A percentile compares a stretch with the other conserved stretches of the same genome.
These are phyloP conservation scores for Clavispora asparagi DNA, from an alignment of 805 yeast species.

Conservation along the genomic window DNA sequence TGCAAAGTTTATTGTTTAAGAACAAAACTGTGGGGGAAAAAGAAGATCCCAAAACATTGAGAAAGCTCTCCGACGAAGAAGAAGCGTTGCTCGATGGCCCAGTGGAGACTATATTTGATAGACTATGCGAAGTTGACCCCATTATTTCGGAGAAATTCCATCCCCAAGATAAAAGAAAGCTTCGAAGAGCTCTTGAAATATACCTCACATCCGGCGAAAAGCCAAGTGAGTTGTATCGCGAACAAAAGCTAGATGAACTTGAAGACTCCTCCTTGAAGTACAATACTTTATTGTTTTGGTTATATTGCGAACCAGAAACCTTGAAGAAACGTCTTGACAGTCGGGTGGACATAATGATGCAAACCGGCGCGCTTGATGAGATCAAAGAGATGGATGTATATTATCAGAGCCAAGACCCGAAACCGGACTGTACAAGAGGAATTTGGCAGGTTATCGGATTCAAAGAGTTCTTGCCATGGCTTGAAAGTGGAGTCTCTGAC, in stretches of 20 bases:
- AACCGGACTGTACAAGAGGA: slow-evolving; percentile 62
- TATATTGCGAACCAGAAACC: slow-evolving; percentile 57
- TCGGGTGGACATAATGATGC: slow-evolving; percentile 82
- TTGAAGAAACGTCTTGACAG: slow-evolving; percentile 62
- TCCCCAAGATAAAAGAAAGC: slow-evolving; percentile 80
- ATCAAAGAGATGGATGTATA: slow-evolving; percentile 51
- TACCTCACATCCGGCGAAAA: slow-evolving; percentile 58
- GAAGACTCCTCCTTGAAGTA: slow-evolving; percentile 48
- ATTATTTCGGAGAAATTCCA: slow-evolving; percentile 75
- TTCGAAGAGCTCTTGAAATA: slow-evolving; percentile 78
- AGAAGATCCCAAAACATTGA: slow-evolving; percentile 17
- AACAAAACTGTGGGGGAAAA: slow-evolving; percentile 54
- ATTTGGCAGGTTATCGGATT: slow-evolving; percentile 95
- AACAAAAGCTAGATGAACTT: slow-evolving; percentile 45
- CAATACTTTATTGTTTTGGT: slow-evolving; percentile 73
- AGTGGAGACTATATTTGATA: slow-evolving; percentile 43
- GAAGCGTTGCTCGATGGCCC: slow-evolving; percentile 50
- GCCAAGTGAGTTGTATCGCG: slow-evolving; percentile 66
- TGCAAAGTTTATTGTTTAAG: slow-evolving; percentile 69
- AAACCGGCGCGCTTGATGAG: slow-evolving; percentile 64
- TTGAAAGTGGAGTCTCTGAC: slow-evolving; percentile 18
- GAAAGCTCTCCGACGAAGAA: slow-evolving; percentile 30
- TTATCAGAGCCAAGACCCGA: slow-evolving; percentile 27
- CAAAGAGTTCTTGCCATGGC: slow-evolving; percentile 80
- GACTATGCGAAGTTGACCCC: slow-evolving; percentile 59